Evolutionary conservation across 352 stramenopile genomes (phyloP).

Genomic region (Aphanomyces euteiches): DNA sequence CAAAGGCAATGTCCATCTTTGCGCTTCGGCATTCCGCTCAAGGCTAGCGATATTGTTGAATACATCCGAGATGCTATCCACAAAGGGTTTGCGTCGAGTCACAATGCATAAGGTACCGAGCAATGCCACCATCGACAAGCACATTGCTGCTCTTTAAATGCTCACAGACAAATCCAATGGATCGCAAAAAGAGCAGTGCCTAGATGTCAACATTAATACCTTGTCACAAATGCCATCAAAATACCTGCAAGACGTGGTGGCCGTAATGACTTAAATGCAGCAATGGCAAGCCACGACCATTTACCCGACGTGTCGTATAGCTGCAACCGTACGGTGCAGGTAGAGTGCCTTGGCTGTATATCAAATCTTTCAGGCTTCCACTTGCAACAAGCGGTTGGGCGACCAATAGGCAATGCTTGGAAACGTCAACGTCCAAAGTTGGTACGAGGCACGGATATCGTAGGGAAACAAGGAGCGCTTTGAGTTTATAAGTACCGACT

Average conservation of each 20-base stretch:
- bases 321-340: conserved; percentile 49
- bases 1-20: conserved; percentile 54
- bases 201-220: not conserved
- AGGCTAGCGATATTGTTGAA: conserved; percentile 60
- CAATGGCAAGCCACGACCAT: conserved; percentile 41
- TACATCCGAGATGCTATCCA: conserved; percentile 46
- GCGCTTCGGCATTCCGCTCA: conserved; percentile 50
- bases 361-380: conserved; percentile 65
- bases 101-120: conserved; percentile 32
- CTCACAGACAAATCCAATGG: conserved; percentile 65
- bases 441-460: conserved; percentile 75
- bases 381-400: conserved; percentile 54
- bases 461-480: conserved; percentile 68
- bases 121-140: conserved; percentile 55
- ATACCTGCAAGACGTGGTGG: conserved; percentile 46
- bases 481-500: conserved; percentile 61
- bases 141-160: conserved; percentile 64
- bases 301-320: conserved; percentile 43
- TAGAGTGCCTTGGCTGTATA: conserved; percentile 43
- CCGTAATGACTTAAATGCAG: conserved; percentile 48
- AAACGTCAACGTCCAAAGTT: conserved; percentile 62
- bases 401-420: conserved; percentile 41
- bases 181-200: conserved; percentile 47
- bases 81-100: not conserved
- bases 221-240: not conserved